Evolutionary conservation across 2,329 filamentous ascomycete genomes (phyloP), one percentile per base, ranked within the genome.

Genomic region (Botrytis fabae): DNA sequence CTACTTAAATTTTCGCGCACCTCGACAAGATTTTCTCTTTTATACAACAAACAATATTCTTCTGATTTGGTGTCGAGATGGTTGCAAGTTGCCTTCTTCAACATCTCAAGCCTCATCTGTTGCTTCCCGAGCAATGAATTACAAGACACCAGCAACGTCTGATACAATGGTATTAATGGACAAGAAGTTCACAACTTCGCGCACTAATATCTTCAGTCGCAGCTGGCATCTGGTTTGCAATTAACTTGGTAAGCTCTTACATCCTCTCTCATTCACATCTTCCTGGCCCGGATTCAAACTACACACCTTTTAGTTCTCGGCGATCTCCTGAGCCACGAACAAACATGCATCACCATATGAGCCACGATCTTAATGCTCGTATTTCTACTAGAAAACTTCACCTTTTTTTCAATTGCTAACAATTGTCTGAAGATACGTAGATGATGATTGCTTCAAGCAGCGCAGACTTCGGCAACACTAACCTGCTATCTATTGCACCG

Each of bases 331-430:
- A 81, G 78, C 79, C 80, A 80, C 74, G 76, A 80, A 81, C 80
- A 79, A 86, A 91, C 90, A 92, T 92, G 90, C 90, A 92, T 89
- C 90, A 92, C 90, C 90, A 92, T 92, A 90, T 92, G 90, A 88
- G 90, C 83, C 84, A 79, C 72, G 62, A 71, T 40, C 38, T 74
- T 48, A 63, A 46, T 54, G 35, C 65, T 32, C n/a, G 42, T 40
- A 38, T 46, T 16, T 64, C 35, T 9, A 69, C 46, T 78, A 75
- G 71, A 28, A 68, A 74, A 54, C 70, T 71, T 63, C 64, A 72
- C 4, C 3, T 5, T 73, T 73, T 73, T 70, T 73, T 68, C 74
- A 75, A 73, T 75, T 75, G 66, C 75, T 78, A 69, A 78, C 71
- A 12, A 20, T 42, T 61, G 20, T n/a, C 25, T 62, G 9, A 35